Evolutionary conservation across 495 filamentous ascomycete species (phyloP).

Genomic region (Tuber microsphaerosporum): DNA sequence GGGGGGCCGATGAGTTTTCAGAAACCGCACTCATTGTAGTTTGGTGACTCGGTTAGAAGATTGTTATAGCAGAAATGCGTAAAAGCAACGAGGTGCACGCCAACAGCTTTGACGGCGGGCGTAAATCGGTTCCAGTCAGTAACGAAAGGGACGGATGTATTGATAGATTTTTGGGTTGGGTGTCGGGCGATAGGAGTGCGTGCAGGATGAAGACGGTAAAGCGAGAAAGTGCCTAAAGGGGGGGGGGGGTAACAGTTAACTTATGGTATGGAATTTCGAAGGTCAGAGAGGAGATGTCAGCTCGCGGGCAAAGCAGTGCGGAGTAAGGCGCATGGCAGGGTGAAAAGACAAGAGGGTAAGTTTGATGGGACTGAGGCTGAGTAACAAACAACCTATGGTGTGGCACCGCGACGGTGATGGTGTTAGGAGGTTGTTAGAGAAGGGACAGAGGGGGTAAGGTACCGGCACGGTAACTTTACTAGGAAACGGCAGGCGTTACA

Average conservation of each 20-base stretch:
- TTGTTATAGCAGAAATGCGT: not conserved
- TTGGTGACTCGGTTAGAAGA: constrained; percentile 27
- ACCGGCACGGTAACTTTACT: not conserved
- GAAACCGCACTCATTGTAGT: constrained; percentile 31
- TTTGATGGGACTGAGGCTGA: constrained; percentile 1
- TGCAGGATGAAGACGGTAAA: not conserved
- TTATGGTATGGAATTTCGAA: not conserved
- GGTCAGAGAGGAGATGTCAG: not conserved
- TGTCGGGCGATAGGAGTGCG: not conserved
- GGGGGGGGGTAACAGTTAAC: not conserved
- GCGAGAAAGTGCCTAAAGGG: not conserved
- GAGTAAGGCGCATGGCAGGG: not conserved
- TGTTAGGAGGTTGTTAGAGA: not conserved
- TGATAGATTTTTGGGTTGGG: not conserved
- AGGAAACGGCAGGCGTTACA: too few species aligned
- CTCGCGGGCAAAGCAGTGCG: not conserved
- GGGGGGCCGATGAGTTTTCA: constrained; percentile 28
- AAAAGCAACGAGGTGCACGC: not conserved
- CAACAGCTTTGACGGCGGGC: not conserved
- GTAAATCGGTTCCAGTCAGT: not conserved
- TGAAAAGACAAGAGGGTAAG: not conserved
- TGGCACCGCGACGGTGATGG: not conserved
- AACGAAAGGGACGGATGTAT: not conserved
- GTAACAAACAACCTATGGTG: not conserved
- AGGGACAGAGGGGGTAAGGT: not conserved